Percentiles rank a stretch among this genome's conserved stretches.
Evolutionary conservation across 2,329 filamentous ascomycete species (phyloP).

Genomic region (Fusarium sacchari): DNA sequence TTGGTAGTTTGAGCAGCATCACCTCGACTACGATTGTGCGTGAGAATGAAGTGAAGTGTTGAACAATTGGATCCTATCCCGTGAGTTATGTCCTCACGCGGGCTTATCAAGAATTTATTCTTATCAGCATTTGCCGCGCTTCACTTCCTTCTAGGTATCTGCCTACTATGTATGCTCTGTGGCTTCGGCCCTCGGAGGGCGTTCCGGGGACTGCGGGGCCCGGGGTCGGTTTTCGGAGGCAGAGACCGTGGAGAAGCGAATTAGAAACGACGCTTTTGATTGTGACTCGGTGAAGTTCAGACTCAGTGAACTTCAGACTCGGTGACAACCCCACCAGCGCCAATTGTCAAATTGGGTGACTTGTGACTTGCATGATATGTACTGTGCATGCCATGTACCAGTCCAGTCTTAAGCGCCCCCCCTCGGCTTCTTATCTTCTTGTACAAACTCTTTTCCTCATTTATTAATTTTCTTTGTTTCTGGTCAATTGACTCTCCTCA

Average conservation of each 20-base stretch:
- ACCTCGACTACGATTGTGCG: conserved; percentile 31
- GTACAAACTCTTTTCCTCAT: conserved; percentile 1
- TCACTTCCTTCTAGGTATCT: background rate
- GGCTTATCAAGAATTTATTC: background rate
- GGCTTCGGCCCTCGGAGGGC: conserved; percentile 31
- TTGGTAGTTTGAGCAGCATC: conserved; percentile 30
- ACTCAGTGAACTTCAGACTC: conserved; percentile 15
- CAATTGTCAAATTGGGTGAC: conserved; percentile 22
- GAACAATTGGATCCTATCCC: background rate
- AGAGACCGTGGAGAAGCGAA: conserved; percentile 24
- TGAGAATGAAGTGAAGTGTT: conserved; percentile 27
- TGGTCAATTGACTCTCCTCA: conserved; percentile 31
- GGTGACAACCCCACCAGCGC: conserved; percentile 30
- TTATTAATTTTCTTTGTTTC: conserved; percentile 6
- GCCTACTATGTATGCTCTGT: background rate
- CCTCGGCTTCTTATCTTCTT: conserved; percentile 19
- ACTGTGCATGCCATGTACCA: conserved; percentile 12
- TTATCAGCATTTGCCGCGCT: conserved; percentile 11
- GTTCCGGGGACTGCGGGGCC: conserved; percentile 25
- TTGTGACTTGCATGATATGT: conserved; percentile 23
- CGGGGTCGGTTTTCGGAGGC: conserved; percentile 38
- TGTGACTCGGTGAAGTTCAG: conserved; percentile 8
- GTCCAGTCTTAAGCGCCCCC: conserved; percentile 14
- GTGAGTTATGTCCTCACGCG: background rate
- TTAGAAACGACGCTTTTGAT: background rate